Base-by-base conservation (phyloP, 2,329 filamentous ascomycete species). In the Claviceps quebecensis region DNA sequence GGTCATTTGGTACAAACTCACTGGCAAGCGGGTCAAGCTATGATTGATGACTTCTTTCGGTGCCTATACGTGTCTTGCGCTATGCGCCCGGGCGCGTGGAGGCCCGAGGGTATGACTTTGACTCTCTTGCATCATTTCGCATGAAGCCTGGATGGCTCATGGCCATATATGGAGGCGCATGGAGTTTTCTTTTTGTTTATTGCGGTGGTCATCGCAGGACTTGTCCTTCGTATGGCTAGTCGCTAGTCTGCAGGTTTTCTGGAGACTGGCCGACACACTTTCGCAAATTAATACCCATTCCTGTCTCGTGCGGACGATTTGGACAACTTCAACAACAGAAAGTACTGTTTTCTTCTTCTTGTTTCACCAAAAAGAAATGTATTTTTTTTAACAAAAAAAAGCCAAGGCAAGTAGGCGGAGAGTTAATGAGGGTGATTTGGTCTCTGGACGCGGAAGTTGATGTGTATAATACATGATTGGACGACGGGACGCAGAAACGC, bases 1-100 rank as follows among this genome's bases (percentile, higher is more conserved):
- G 34, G 69, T 75, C 45, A 65, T 79, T 53, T 83, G 79, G 78
- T 78, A 72, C 64, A 82, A 83, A 67, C 60, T 84, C 45, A 83
- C 79, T 0, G 80, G 80, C 34, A 69, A 77, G 55, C 75, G 73
- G 61, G 75, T 80, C 61, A 80, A 77, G 68, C 66, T 80, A 47
- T 80, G 45, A 54, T 36, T 34, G 7, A 40, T 9, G 17, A 19
- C 39, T 40, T 40, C 8, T 40, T 34, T 11, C 29, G 11, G 29
- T 34, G 29, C 9, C 29, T 34, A 11, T 34, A 34, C 29, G 29
- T 26, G 23, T 26, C 29, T 34, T 9, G 9, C 9, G 9, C 9
- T 34, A 34, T 34, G 29, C 29, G 9, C 29, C 29, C 29, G 9
- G 3, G 29, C 29, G 9, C 29, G 29, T n/a, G n/a, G n/a, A n/a